A percentile compares a stretch with the other conserved stretches of the same genome.
phyloP scores from a whole-genome alignment of 2,329 filamentous ascomycete genomes.

The Leptographium procerum region DNA sequence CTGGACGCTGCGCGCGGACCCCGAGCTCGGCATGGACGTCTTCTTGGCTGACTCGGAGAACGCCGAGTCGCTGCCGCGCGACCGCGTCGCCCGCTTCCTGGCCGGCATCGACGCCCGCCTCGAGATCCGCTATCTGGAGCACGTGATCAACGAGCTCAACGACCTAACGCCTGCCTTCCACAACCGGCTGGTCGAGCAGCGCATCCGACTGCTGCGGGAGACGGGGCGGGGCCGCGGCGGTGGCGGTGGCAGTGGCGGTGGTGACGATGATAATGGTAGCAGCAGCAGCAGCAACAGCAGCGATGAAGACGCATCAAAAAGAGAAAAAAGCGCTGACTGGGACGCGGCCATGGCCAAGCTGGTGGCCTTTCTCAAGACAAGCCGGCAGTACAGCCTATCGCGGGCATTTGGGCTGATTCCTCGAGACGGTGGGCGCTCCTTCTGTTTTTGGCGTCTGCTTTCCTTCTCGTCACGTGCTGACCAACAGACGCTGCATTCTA shows the following conservation, averaged over 20 bases:
- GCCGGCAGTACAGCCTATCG: constrained; percentile 68
- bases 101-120: constrained; percentile 56
- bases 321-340: constrained; percentile 31
- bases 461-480: neutral
- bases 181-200: constrained; percentile 65
- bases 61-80: constrained; percentile 75
- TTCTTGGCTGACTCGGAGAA: constrained; percentile 92
- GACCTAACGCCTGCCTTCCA: constrained; percentile 81
- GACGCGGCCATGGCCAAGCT: constrained; percentile 53
- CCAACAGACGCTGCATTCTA: constrained; percentile 67
- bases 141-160: constrained; percentile 77
- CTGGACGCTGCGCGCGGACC: constrained; percentile 69
- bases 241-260: neutral
- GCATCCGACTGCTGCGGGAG: constrained; percentile 44
- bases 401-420: constrained; percentile 70
- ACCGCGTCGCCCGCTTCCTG: constrained; percentile 65
- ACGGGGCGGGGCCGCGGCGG: constrained; percentile 8
- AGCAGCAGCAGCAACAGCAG: no score
- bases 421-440: constrained; percentile 52
- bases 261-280: neutral
- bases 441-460: neutral
- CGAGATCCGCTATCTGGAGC: constrained; percentile 76
- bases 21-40: constrained; percentile 76
- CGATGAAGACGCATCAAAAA: neutral
- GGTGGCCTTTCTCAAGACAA: constrained; percentile 63